A percentile compares a stretch with the other conserved stretches of the same genome.
Evolutionary conservation across 345 rosid species (phyloP).

Genomic region (Leavenworthia alabamica): DNA sequence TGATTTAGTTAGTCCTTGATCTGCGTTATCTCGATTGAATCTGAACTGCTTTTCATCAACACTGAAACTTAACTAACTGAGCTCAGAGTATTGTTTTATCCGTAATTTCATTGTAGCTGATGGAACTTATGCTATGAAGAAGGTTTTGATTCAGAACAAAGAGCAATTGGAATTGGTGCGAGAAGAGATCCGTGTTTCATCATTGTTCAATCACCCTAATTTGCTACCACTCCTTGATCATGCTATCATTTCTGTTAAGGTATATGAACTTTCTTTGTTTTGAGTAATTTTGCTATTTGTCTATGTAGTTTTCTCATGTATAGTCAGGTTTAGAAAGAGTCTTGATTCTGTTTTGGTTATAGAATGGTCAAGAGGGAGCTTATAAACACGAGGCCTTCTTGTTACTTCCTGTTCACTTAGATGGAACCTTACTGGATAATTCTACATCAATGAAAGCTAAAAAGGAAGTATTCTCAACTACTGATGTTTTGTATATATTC

Average conservation of each 20-base stretch:
- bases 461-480: constrained; percentile 74
- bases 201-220: constrained; percentile 76
- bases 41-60: neutral
- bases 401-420: constrained; percentile 93
- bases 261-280: constrained; percentile 13
- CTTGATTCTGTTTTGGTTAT: constrained; percentile 20
- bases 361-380: constrained; percentile 74
- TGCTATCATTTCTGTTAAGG: constrained; percentile 87
- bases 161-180: constrained; percentile 86
- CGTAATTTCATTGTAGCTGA: constrained; percentile 42
- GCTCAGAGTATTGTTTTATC: neutral
- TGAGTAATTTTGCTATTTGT: neutral
- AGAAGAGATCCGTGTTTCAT: constrained; percentile 89
- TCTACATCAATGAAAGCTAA: constrained; percentile 68
- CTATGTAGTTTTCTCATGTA: neutral
- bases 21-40: constrained; percentile 6
- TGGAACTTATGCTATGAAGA: constrained; percentile 96
- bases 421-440: constrained; percentile 90
- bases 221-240: constrained; percentile 97
- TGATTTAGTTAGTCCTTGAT: constrained; percentile 2
- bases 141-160: constrained; percentile 81
- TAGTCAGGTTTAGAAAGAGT: constrained; percentile 10
- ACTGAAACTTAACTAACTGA: neutral
- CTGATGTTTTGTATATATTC: constrained; percentile 85
- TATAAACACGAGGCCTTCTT: constrained; percentile 92